Evolutionary conservation across 352 stramenopile genomes (phyloP).

Genomic region (Phytophthora nicotianae): DNA sequence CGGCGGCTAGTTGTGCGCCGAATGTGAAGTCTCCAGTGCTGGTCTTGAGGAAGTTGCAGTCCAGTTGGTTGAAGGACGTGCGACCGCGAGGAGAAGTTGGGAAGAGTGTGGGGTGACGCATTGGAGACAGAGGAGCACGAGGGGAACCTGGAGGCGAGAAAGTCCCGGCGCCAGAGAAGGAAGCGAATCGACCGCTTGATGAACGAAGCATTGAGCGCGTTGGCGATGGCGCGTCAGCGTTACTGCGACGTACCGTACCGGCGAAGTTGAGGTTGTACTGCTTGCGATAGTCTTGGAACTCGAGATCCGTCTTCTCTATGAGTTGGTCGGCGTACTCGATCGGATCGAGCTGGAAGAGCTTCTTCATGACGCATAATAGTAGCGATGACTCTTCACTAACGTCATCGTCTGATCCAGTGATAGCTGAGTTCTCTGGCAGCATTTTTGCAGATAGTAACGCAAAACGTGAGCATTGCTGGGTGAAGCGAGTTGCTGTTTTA

Average conservation of each 20-base stretch:
- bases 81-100: slow-evolving; percentile 26
- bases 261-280: slow-evolving; percentile 47
- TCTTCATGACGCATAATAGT: slow-evolving; percentile 45
- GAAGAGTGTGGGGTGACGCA: slow-evolving; percentile 31
- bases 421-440: background rate
- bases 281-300: slow-evolving; percentile 47
- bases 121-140: slow-evolving; percentile 4
- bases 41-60: slow-evolving; percentile 38
- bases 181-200: slow-evolving; percentile 41
- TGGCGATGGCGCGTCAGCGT: slow-evolving; percentile 34
- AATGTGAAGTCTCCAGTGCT: slow-evolving; percentile 46
- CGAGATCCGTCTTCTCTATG: slow-evolving; percentile 42
- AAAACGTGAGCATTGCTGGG: slow-evolving; percentile 28
- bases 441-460: slow-evolving; percentile 14
- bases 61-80: slow-evolving; percentile 39
- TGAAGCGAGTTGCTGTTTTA: slow-evolving; percentile 42
- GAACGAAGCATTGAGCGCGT: slow-evolving; percentile 29
- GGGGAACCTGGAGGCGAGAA: slow-evolving; percentile 25
- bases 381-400: slow-evolving; percentile 27
- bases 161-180: slow-evolving; percentile 37
- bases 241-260: slow-evolving; percentile 26
- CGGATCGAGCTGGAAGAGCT: slow-evolving; percentile 46
- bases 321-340: slow-evolving; percentile 53
- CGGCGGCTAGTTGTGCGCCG: slow-evolving; percentile 43
- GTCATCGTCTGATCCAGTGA: slow-evolving; percentile 10